These are phyloP conservation scores for Balamuthia mandrillaris DNA, from an alignment of 208 protist species.

Conservation along the genomic window DNA sequence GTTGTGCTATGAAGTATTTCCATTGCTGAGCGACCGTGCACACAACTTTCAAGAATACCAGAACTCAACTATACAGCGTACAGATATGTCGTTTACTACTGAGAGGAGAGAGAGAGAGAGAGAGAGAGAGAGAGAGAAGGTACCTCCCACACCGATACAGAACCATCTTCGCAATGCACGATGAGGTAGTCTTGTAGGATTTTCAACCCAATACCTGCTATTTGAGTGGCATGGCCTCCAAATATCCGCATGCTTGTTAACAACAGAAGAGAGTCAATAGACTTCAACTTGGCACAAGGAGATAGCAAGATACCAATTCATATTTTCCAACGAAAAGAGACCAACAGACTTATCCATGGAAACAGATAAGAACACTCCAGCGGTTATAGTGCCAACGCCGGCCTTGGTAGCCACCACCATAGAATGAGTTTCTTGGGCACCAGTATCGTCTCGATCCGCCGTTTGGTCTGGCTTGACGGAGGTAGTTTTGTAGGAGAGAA, in stretches of 20 bases:
- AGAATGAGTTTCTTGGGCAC: too few relatives aligned
- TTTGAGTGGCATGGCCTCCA: background rate
- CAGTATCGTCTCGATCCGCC: background rate
- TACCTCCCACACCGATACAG: slow-evolving; percentile 21
- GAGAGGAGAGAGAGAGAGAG: background rate
- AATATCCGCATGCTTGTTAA: background rate
- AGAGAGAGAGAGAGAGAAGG: background rate
- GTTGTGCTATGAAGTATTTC: background rate
- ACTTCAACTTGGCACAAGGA: background rate
- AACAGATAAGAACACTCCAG: slow-evolving; percentile 9
- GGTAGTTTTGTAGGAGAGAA: background rate
- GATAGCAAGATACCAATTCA: background rate
- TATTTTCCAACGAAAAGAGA: slow-evolving; percentile 6
- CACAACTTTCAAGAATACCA: background rate
- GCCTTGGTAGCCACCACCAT: too few relatives aligned
- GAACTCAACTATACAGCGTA: background rate
- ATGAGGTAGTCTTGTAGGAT: slow-evolving; percentile 12
- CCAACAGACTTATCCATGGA: slow-evolving; percentile 2
- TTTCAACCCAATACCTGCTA: background rate
- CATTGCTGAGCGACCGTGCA: background rate
- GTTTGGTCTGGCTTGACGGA: background rate
- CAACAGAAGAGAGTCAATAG: background rate
- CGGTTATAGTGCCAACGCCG: background rate
- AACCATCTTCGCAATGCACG: slow-evolving; percentile 21
- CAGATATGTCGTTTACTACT: background rate